Conservation (phyloP, 1,284 basidiomycete genomes). For the Gomphus sp. region DNA sequence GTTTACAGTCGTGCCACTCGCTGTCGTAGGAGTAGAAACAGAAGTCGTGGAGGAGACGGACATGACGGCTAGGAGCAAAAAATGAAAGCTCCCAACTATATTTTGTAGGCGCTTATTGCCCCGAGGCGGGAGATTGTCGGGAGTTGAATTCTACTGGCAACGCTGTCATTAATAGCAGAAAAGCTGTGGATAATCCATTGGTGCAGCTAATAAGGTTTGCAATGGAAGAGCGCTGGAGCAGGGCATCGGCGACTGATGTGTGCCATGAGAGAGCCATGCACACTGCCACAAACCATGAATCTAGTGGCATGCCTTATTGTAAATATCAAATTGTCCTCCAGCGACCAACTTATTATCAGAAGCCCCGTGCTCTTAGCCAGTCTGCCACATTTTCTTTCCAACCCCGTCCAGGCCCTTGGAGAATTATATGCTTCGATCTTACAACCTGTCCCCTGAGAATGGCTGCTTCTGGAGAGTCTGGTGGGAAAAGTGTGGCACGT, state of each 20-base stretch:
- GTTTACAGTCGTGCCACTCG: conserved; percentile 23
- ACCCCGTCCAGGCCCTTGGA: conserved; percentile 37
- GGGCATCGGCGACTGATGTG: no score
- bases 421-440: conserved; percentile 41
- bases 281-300: no score
- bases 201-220: no score
- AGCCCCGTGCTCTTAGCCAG: conserved; percentile 52
- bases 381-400: conserved; percentile 48
- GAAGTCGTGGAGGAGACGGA: background rate
- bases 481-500: conserved; percentile 33
- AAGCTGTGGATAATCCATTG: no score
- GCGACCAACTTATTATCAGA: conserved; percentile 26
- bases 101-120: background rate
- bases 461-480: conserved; percentile 33
- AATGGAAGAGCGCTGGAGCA: no score
- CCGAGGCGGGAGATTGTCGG: background rate
- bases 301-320: background rate
- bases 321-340: background rate
- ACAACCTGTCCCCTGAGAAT: conserved; percentile 37
- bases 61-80: background rate
- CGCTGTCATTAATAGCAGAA: background rate
- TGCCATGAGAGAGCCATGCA: no score
- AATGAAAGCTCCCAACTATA: background rate
- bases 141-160: background rate
- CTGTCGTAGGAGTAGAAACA: conserved; percentile 16